A percentile compares a stretch with the other conserved stretches of the same genome.
Evolutionary conservation across 1,284 basidiomycete species (phyloP).

Genomic region (Ganoderma leucocontextum): DNA sequence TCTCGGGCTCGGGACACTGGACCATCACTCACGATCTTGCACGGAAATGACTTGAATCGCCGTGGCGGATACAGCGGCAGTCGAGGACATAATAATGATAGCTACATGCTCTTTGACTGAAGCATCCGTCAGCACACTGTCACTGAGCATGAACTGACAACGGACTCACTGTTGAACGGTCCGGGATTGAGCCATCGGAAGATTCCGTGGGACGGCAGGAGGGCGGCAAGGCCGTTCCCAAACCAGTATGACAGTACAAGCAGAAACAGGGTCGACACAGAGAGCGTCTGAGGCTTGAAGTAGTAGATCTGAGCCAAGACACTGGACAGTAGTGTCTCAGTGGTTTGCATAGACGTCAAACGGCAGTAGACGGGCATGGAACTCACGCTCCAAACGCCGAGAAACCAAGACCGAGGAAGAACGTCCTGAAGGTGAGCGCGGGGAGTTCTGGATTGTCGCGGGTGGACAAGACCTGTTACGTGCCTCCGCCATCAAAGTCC

Average conservation of each 20-base stretch:
- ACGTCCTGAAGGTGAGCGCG: constrained; percentile 47
- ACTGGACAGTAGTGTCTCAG: constrained; percentile 32
- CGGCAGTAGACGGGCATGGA: not conserved
- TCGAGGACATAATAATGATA: constrained; percentile 48
- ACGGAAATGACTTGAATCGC: constrained; percentile 49
- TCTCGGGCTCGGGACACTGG: not conserved
- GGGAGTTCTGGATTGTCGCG: constrained; percentile 48
- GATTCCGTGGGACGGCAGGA: constrained; percentile 44
- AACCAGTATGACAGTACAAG: constrained; percentile 48
- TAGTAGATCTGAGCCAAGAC: constrained; percentile 50
- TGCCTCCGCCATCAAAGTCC: not conserved
- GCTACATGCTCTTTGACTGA: constrained; percentile 46
- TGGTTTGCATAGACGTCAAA: constrained; percentile 18
- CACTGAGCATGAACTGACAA: not conserved
- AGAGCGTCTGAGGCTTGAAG: constrained; percentile 48
- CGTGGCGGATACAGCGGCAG: constrained; percentile 46
- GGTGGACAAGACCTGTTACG: constrained; percentile 45
- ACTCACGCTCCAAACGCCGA: constrained; percentile 45
- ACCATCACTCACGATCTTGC: constrained; percentile 40
- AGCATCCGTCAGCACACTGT: not conserved
- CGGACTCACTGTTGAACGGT: constrained; percentile 50
- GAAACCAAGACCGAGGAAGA: constrained; percentile 49
- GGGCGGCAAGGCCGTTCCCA: constrained; percentile 44
- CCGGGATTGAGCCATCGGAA: constrained; percentile 53
- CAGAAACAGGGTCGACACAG: constrained; percentile 45